A percentile compares a stretch with the other conserved stretches of the same genome.
phyloP scores from a whole-genome alignment of 768 basidiomycete genomes.

The Suillus americanus region DNA sequence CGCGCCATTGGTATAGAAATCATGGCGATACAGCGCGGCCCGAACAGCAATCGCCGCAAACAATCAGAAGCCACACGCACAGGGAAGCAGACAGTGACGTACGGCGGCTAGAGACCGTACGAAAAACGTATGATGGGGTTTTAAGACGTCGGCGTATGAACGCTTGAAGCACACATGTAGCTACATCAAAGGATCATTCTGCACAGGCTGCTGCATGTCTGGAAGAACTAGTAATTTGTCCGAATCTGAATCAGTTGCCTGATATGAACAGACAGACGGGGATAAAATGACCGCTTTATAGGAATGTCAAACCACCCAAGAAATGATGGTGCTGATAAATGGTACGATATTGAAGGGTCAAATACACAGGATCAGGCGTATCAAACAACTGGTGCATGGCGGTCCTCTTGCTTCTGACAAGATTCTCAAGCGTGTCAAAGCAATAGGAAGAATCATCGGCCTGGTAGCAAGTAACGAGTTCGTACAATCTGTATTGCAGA shows the following conservation, averaged over 20 bases:
- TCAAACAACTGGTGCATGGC: conserved; percentile 61
- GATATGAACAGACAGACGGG: neutral
- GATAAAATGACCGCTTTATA: conserved; percentile 40
- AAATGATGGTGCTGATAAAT: conserved; percentile 5
- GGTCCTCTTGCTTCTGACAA: conserved; percentile 54
- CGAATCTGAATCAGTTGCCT: neutral
- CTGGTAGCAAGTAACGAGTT: conserved; percentile 38
- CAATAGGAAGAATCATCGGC: conserved; percentile 42
- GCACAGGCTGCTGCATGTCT: too few relatives aligned
- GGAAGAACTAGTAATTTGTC: conserved; percentile 48
- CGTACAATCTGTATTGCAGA: conserved; percentile 59
- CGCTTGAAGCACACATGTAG: conserved; percentile 68
- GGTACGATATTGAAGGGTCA: conserved; percentile 14
- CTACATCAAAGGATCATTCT: conserved; percentile 49
- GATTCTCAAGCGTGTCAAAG: conserved; percentile 52
- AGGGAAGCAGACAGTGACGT: conserved; percentile 17
- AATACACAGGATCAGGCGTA: conserved; percentile 63
- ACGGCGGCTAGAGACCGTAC: conserved; percentile 50
- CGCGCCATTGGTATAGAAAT: too few relatives aligned
- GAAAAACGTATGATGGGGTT: too few relatives aligned
- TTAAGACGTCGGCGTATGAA: too few relatives aligned
- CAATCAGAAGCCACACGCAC: neutral
- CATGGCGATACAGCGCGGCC: too few relatives aligned
- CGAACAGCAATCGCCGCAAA: too few relatives aligned
- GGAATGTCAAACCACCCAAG: conserved; percentile 59